Base-by-base conservation (phyloP, 2,329 filamentous ascomycete genomes). In the Cladophialophora exuberans region DNA sequence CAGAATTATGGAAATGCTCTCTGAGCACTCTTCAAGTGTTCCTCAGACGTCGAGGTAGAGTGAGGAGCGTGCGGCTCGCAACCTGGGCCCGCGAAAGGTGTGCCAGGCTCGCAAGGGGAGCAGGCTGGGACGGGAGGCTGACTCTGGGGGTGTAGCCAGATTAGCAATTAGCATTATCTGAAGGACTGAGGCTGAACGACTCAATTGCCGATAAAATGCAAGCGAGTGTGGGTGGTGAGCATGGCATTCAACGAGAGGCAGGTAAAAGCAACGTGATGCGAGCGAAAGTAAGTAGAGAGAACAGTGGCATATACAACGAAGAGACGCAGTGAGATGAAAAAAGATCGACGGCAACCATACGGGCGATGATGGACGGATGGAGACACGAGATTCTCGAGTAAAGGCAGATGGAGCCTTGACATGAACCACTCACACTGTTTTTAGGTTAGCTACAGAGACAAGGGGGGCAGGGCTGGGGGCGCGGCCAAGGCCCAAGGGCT, bases 141-240 rank as follows among this genome's bases (percentile, higher is more conserved):
- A 47, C 28, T 48, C 25, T 28, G 22, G 35, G 46, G 36, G 38
- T 41, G 57, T 17, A 30, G 17, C 28, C 54, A 45, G 51, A 60
- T 60, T 57, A 60, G 51, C 54, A 60, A 60, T 60, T 57, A 60
- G 51, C 54, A 60, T 60, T 60, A 60, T 60, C 54, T 55, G 46
- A 39, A 39, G 51, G 45, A 39, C 42, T 45, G 30, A 48, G 47
- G 47, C 46, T 25, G 20, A 52, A 57, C 35, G 53, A 60, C 26
- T 23, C 26, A 43, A 51, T 43, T n/a, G 33, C 15, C 30, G 42
- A 35, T 41, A 33, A 47, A 3, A n/a, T 48, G 28, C 33, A 55
- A 60, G 58, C 58, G 58, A 60, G 52, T 38, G 58, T 60, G 51
- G 42, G 50, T 28, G 43, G 42, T 48, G 48, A 35, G 52, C 51